phyloP scores from a whole-genome alignment of 2,329 filamentous ascomycete genomes.

The Cercospora brassicicola region DNA sequence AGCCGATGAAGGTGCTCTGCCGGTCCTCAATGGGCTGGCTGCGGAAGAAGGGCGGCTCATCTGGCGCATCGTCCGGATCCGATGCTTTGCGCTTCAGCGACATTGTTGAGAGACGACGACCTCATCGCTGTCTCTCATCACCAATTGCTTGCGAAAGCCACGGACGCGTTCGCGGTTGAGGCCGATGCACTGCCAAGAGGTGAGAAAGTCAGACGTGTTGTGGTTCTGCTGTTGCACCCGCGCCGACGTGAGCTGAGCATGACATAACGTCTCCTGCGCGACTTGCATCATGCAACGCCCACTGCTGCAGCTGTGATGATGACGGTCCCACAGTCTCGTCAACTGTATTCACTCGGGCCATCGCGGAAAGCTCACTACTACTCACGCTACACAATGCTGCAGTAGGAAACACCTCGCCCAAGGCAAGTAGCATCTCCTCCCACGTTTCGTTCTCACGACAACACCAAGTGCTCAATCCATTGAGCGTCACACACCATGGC shows the following conservation, averaged over 20 bases:
- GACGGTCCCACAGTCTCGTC: neutral
- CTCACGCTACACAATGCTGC: neutral
- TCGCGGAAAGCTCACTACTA: slow-evolving; percentile 8
- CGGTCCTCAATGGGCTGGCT: slow-evolving; percentile 52
- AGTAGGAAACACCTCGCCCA: neutral
- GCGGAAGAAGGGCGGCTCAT: slow-evolving; percentile 42
- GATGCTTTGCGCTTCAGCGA: slow-evolving; percentile 36
- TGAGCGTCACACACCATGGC: slow-evolving; percentile 15
- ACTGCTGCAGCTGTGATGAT: slow-evolving; percentile 3
- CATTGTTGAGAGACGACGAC: slow-evolving; percentile 18
- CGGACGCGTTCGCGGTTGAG: neutral
- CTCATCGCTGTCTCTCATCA: neutral
- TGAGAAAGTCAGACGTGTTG: neutral
- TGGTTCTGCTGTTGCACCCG: neutral
- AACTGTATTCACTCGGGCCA: neutral
- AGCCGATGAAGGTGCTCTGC: slow-evolving; percentile 53
- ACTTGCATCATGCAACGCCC: neutral
- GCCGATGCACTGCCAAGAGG: neutral
- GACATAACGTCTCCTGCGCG: slow-evolving; percentile 16
- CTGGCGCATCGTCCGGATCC: slow-evolving; percentile 15
- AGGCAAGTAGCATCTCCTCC: slow-evolving; percentile 8
- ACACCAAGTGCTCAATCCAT: neutral
- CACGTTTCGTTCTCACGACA: neutral
- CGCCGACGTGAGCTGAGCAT: slow-evolving; percentile 17
- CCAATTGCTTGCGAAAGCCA: neutral